Evolutionary conservation across 768 basidiomycete genomes (phyloP).

Genomic region (Leccinum imitatum): DNA sequence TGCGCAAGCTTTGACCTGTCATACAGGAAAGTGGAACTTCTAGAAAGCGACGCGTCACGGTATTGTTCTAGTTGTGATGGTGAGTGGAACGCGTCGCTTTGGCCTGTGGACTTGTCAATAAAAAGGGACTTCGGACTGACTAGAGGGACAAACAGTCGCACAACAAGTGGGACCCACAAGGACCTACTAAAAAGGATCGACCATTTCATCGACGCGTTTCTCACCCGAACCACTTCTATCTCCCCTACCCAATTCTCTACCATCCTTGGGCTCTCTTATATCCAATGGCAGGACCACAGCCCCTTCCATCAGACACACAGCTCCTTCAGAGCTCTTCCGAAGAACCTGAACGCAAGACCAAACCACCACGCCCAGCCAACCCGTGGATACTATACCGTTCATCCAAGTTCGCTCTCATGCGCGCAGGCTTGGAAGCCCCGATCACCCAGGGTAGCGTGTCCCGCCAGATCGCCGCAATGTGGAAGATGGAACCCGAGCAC

Average conservation of each 20-base stretch:
- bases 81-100: conserved; percentile 18
- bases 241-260: conserved; percentile 7
- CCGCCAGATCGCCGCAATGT: conserved; percentile 58
- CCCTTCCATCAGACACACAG: background rate
- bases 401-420: conserved; percentile 40
- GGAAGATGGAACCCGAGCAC: conserved; percentile 53
- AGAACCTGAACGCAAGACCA: conserved; percentile 19
- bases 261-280: conserved; percentile 12
- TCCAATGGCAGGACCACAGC: conserved; percentile 20
- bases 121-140: background rate
- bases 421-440: conserved; percentile 30
- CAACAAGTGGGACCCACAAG: conserved; percentile 36
- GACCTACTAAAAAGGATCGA: conserved; percentile 34
- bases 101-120: conserved; percentile 13
- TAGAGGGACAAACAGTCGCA: conserved; percentile 28
- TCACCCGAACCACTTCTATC: conserved; percentile 20
- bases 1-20: conserved; percentile 18
- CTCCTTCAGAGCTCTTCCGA: background rate
- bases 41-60: background rate
- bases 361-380: conserved; percentile 70
- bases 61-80: conserved; percentile 2
- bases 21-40: background rate
- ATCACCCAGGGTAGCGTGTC: conserved; percentile 64
- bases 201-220: conserved; percentile 29
- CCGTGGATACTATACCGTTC: conserved; percentile 84